A percentile compares a stretch with the other conserved stretches of the same genome.
Conservation (phyloP, 179 eudicot genomes). For the Silene vulgaris region DNA sequence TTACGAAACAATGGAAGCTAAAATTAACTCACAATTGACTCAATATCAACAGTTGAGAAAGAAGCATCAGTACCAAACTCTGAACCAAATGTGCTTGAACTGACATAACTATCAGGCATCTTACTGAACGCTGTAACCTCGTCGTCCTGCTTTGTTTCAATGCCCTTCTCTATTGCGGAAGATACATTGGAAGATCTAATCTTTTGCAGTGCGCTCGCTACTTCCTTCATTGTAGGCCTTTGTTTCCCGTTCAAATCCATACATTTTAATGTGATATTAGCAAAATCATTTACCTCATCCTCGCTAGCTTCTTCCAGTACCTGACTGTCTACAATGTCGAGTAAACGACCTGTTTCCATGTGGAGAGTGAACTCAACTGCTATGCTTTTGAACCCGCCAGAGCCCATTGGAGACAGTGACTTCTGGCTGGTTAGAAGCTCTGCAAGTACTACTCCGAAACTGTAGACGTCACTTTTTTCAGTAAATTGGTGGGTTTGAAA, state of each 20-base stretch:
- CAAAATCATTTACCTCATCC: slow-evolving; percentile 8
- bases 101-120: not conserved
- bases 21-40: not conserved
- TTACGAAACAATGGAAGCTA: not conserved
- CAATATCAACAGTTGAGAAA: slow-evolving; percentile 8
- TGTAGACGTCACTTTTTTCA: slow-evolving; percentile 23
- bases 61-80: slow-evolving; percentile 11
- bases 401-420: slow-evolving; percentile 5
- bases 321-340: slow-evolving; percentile 16
- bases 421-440: slow-evolving; percentile 21
- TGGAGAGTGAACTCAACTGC: slow-evolving; percentile 19
- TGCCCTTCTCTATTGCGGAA: not conserved
- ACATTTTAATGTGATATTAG: slow-evolving; percentile 13
- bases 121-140: not conserved
- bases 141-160: not conserved
- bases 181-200: not conserved
- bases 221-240: slow-evolving; percentile 23
- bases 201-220: slow-evolving; percentile 6
- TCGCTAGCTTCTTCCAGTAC: not conserved
- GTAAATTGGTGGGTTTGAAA: slow-evolving; percentile 22
- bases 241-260: slow-evolving; percentile 16
- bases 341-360: slow-evolving; percentile 14
- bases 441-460: slow-evolving; percentile 20
- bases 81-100: slow-evolving; percentile 21
- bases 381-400: slow-evolving; percentile 19